Base-by-base conservation (phyloP, 1,139 yeast species). In the Lodderomyces jiufengensis region DNA sequence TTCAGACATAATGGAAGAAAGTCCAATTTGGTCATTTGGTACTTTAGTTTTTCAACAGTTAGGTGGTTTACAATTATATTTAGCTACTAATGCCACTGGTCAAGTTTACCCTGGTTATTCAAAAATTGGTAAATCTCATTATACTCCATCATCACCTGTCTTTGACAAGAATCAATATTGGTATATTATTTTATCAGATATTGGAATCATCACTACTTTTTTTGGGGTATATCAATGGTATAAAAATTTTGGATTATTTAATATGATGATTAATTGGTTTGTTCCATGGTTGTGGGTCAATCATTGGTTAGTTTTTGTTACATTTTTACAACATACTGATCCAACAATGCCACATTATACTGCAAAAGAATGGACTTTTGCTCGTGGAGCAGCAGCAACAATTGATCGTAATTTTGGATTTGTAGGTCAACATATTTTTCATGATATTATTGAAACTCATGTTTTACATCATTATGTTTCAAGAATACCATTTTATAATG, bases 271-370 rank as follows among this genome's bases (percentile, higher is more conserved):
- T 50, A 76, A 82, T 67, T 85, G 88, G 84, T 70, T 81, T 45
- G 55, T 84, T 39, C 95, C 95, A 38, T 85, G 83, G 74, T 49
- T 80, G 39, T 79, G 83, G 73, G 90, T 84, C 43, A 85, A 85
- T 74, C 94, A 85, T 66, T 85, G 95, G 95, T 73, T 85, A 53
- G 95, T 85, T 29, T 82, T 83, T 62, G 84, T 85, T 55, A 85
- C 95, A 33, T 85, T 72, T 62, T 73, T 85, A 53, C 95, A 85
- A 62, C 95, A 85, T 66, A 78, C 94, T 24, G 94, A 83, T 61
- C 84, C 88, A 31, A 61, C 78, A 12, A 70, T 84, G 70, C 87
- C 95, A 32, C 95, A 84, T 61, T 85, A 85, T 66, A 80, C 77
- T 41, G 75, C 78, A 38, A 60, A 61, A 25, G 79, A 81, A 62